Percentiles rank a stretch among this genome's conserved stretches.
Evolutionary conservation across 768 basidiomycete species (phyloP).

Genomic region (Tulasnella calospora): DNA sequence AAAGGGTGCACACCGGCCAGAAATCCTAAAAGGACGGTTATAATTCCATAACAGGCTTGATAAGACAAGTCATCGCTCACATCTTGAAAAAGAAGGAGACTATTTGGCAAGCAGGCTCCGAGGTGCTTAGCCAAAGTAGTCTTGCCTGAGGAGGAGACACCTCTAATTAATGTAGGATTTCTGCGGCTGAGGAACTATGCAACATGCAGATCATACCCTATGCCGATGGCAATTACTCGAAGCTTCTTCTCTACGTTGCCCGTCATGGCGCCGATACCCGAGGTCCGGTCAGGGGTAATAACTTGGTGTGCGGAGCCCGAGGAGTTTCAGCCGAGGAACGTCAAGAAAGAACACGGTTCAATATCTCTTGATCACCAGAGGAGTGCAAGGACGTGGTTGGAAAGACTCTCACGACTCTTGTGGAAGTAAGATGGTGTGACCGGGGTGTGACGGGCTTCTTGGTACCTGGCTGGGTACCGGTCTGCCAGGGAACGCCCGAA

Average conservation of each 20-base stretch:
- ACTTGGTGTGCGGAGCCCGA: neutral
- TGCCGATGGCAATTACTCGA: neutral
- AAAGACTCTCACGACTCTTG: neutral
- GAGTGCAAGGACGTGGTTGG: neutral
- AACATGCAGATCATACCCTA: neutral
- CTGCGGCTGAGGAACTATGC: too few relatives aligned
- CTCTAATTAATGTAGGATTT: conserved; percentile 45
- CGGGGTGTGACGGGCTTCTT: neutral
- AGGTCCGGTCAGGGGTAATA: neutral
- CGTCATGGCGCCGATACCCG: neutral
- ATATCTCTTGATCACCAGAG: too few relatives aligned
- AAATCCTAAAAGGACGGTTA: conserved; percentile 58
- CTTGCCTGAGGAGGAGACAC: conserved; percentile 92
- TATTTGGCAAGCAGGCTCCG: conserved; percentile 62
- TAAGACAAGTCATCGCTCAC: conserved; percentile 44
- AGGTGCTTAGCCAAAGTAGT: conserved; percentile 93
- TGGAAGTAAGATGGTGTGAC: neutral
- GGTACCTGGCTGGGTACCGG: too few relatives aligned
- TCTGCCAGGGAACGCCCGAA: too few relatives aligned
- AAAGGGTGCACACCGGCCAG: conserved; percentile 56
- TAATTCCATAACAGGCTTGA: neutral
- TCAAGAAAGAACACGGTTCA: neutral
- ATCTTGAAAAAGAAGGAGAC: conserved; percentile 91
- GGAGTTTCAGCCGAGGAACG: neutral
- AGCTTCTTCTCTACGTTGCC: neutral